phyloP scores from a whole-genome alignment of 805 yeast species.

The Schwanniomyces occidentalis region DNA sequence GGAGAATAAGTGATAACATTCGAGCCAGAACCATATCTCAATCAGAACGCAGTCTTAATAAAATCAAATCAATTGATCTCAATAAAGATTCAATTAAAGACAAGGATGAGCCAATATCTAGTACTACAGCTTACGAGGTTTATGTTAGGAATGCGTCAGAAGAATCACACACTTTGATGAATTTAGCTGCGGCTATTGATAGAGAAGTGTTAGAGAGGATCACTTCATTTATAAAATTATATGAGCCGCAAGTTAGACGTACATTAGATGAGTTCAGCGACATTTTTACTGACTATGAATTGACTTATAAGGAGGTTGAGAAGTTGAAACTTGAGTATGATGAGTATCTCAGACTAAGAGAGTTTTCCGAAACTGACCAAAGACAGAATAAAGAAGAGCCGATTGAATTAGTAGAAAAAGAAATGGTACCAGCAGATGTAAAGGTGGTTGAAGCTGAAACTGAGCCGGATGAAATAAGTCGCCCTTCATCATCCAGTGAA shows the following conservation, averaged over 20 bases:
- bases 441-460: neutral
- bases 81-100: neutral
- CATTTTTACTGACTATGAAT: constrained; percentile 25
- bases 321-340: constrained; percentile 27
- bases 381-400: constrained; percentile 2
- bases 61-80: constrained; percentile 4
- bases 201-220: constrained; percentile 30
- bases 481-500: neutral
- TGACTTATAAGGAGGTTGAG: constrained; percentile 25
- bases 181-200: constrained; percentile 35
- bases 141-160: constrained; percentile 19
- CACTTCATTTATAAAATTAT: constrained; percentile 33
- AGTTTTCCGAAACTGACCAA: constrained; percentile 29
- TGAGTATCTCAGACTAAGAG: constrained; percentile 32
- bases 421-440: neutral
- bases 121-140: constrained; percentile 6
- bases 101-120: constrained; percentile 1
- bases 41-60: constrained; percentile 1
- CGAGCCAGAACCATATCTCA: constrained; percentile 2
- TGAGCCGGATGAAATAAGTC: neutral
- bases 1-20: constrained; percentile 2
- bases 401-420: constrained; percentile 2
- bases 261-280: constrained; percentile 23
- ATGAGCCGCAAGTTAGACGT: constrained; percentile 34
- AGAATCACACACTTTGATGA: constrained; percentile 24